A percentile compares a stretch with the other conserved stretches of the same genome.
Evolutionary conservation across 108 stramenopile species (phyloP).

Genomic region (Epithemia pelagica): DNA sequence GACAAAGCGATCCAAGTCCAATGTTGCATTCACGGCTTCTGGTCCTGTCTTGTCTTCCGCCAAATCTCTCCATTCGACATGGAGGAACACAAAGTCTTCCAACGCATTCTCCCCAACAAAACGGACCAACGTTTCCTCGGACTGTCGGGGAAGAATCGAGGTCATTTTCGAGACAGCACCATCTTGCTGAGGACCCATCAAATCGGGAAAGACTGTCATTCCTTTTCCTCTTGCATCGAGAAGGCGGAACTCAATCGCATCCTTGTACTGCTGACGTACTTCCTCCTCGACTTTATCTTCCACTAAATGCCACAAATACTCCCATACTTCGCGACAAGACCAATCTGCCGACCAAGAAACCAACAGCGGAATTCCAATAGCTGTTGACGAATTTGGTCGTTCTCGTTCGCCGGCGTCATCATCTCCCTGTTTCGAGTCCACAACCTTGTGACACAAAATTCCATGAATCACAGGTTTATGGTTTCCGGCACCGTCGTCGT

Average conservation of each 20-base stretch:
- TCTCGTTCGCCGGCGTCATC: conserved; percentile 7
- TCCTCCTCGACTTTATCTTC: conserved; percentile 19
- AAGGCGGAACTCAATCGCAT: conserved; percentile 25
- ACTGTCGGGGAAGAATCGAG: conserved; percentile 19
- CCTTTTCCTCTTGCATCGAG: conserved; percentile 17
- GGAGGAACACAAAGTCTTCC: conserved; percentile 33
- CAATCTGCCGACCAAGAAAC: conserved; percentile 33
- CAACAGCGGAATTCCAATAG: conserved; percentile 58
- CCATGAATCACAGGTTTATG: conserved; percentile 22
- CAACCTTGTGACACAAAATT: conserved; percentile 22
- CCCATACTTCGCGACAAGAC: conserved; percentile 44
- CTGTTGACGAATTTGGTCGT: too few species aligned
- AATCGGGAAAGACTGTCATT: conserved; percentile 19
- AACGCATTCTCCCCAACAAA: conserved; percentile 28
- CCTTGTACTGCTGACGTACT: conserved; percentile 3
- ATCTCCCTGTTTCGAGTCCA: conserved; percentile 7
- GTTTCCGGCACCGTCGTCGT: conserved; percentile 2
- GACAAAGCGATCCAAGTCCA: conserved; percentile 21
- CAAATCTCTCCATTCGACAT: conserved; percentile 32
- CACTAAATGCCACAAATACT: conserved; percentile 40
- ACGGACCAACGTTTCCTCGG: conserved; percentile 17
- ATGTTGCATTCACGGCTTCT: conserved; percentile 3
- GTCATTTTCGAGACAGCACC: conserved; percentile 11
- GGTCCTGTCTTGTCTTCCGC: conserved; percentile 5
- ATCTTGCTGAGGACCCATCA: background rate